Base-by-base conservation (phyloP, 2,329 filamentous ascomycete genomes). In the Fusarium algeriense region DNA sequence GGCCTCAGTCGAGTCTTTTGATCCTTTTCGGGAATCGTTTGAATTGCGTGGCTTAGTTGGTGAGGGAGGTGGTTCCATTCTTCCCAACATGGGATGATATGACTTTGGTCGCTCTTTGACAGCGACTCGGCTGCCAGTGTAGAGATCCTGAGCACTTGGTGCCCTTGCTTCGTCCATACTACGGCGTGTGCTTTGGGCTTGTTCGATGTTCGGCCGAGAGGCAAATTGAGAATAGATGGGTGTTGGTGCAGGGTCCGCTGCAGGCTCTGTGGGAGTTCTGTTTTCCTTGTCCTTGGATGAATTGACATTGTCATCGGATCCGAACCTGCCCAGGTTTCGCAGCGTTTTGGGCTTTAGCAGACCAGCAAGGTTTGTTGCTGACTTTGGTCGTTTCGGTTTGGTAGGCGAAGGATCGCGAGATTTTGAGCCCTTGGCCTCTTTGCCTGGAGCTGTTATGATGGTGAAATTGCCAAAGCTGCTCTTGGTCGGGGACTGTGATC, bases 141-240 rank as follows among this genome's bases (percentile, higher is more conserved):
- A 77, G 8, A 61, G 41, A 26, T 71, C 64, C 38, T 73, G 62
- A 20, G 71, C 70, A 55, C 55, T 74, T 28, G 64, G 73, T 44
- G 64, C 65, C 60, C 73, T 67, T 41, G 61, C 43, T 52, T 72
- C 64, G 37, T 78, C 73, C 54, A 78, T 75, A 70, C 73, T 79
- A 20, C 69, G 53, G 28, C 76, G 74, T 14, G 66, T 64, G 44
- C 66, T 62, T 14, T 70, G 66, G 54, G 69, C 46, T 43, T 74
- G 69, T 37, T 72, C 73, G 30, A 70, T 61, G 9, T 75, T 68
- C 10, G 75, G 67, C 45, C 78, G 78, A 23, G 75, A 75, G 17
- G 79, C 75, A 78, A 95, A 96, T 76, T 96, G 91, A 17, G 92
- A 89, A 85, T 93, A 97, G 60, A 95, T 94, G 28, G 95, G 94